These are phyloP conservation scores for Lithospermum erythrorhizon DNA, from an alignment of 257 asterid species.

Conservation along the genomic window DNA sequence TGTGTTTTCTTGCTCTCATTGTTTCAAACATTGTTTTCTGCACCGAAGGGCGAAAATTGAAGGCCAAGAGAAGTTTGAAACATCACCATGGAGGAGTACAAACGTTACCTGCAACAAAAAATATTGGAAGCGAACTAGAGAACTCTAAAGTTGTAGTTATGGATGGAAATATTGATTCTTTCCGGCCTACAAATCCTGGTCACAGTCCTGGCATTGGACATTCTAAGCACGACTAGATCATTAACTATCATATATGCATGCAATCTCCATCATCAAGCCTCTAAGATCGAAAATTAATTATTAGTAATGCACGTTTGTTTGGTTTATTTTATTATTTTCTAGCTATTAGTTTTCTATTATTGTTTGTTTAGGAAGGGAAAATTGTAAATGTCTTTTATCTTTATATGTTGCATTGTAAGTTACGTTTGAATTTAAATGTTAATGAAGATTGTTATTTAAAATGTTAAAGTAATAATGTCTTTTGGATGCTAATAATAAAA, in stretches of 20 bases:
- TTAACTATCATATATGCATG: neutral
- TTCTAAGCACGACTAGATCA: constrained; percentile 38
- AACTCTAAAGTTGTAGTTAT: constrained; percentile 9
- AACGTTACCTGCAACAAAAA: neutral
- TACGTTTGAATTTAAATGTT: neutral
- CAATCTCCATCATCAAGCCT: neutral
- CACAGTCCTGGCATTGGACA: constrained; percentile 82
- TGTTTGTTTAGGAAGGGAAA: neutral
- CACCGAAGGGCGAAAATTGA: neutral
- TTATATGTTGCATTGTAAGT: too few species aligned
- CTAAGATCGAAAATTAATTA: neutral
- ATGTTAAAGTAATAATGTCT: too few species aligned
- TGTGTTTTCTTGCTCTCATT: neutral
- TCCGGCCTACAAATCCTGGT: constrained; percentile 51
- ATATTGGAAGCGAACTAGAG: neutral
- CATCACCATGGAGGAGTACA: neutral
- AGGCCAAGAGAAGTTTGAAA: neutral
- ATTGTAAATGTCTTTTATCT: neutral
- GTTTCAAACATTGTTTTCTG: constrained; percentile 1
- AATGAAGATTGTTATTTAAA: too few species aligned
- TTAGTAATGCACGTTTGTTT: too few species aligned
- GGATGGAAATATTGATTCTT: constrained; percentile 36
- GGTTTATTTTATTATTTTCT: neutral
- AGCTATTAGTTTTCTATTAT: neutral
- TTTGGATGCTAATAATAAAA: too few species aligned